Evolutionary conservation across 2,329 filamentous ascomycete species (phyloP).

Genomic region (Dactylellina parvicollis): DNA sequence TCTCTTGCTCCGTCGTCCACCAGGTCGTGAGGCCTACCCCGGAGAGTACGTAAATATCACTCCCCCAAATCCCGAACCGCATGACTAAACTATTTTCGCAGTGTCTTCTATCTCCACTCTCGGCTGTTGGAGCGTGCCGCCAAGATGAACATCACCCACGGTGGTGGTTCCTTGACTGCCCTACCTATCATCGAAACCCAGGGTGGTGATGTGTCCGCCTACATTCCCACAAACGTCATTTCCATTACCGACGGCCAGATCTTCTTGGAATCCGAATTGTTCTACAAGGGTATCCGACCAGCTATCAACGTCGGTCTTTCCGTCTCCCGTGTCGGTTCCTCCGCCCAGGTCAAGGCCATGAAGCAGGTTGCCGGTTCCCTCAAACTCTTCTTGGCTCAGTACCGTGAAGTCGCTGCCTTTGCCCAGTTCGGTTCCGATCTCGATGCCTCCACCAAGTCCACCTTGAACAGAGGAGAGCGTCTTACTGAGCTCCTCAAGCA

Average conservation of each 20-base stretch:
- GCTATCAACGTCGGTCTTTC: slow-evolving; percentile 99
- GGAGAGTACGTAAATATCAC: slow-evolving; percentile 72
- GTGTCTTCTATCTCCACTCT: slow-evolving; percentile 98
- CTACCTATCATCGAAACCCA: slow-evolving; percentile 99
- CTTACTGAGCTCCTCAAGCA: slow-evolving; percentile 72
- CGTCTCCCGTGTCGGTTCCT: slow-evolving; percentile 99
- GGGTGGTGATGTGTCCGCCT: slow-evolving; percentile 99
- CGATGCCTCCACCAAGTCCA: slow-evolving; percentile 99
- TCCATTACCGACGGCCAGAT: slow-evolving; percentile 99
- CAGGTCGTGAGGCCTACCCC: slow-evolving; percentile 98
- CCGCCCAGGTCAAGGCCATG: slow-evolving; percentile 99
- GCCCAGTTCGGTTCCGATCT: slow-evolving; percentile 99
- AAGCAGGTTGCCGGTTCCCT: slow-evolving; percentile 99
- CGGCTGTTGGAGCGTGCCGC: slow-evolving; percentile 98
- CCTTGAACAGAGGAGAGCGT: slow-evolving; percentile 96
- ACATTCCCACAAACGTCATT: slow-evolving; percentile 99
- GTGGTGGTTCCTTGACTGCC: slow-evolving; percentile 95
- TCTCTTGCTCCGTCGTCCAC: slow-evolving; percentile 94
- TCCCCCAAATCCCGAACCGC: neutral
- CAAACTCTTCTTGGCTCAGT: slow-evolving; percentile 99
- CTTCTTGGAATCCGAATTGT: slow-evolving; percentile 98
- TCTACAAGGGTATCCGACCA: slow-evolving; percentile 99
- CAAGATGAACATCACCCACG: slow-evolving; percentile 97
- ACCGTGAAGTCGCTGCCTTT: slow-evolving; percentile 99
- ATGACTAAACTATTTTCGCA: slow-evolving; percentile 58